Evolutionary conservation across 2,329 filamentous ascomycete species (phyloP).

Genomic region (Aspergillus quadrilineatus): DNA sequence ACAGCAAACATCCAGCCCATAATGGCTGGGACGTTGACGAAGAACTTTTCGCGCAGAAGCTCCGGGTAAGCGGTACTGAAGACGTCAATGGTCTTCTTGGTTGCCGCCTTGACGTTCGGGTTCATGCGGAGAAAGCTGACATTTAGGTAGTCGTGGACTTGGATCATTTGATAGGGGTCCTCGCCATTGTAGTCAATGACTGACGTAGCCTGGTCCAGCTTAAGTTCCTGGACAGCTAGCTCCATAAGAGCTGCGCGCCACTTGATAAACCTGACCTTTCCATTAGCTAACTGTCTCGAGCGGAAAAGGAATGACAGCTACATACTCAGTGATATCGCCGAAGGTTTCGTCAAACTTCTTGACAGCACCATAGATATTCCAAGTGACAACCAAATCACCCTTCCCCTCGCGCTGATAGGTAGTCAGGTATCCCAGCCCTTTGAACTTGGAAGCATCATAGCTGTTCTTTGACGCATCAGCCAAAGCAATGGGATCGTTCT

Average conservation of each 20-base stretch:
- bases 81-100: slow-evolving; percentile 75
- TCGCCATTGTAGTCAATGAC: slow-evolving; percentile 61
- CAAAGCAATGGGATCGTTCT: slow-evolving; percentile 68
- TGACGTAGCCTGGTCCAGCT: slow-evolving; percentile 67
- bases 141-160: slow-evolving; percentile 89
- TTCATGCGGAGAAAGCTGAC: slow-evolving; percentile 85
- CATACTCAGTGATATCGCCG: slow-evolving; percentile 75
- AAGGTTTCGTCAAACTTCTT: slow-evolving; percentile 81
- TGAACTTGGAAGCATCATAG: slow-evolving; percentile 70
- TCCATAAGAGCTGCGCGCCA: slow-evolving; percentile 95
- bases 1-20: slow-evolving; percentile 84
- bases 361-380: slow-evolving; percentile 89
- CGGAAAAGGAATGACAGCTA: slow-evolving; percentile 17
- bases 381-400: slow-evolving; percentile 67
- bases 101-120: slow-evolving; percentile 70
- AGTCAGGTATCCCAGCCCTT: slow-evolving; percentile 76
- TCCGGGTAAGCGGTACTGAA: slow-evolving; percentile 86
- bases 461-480: slow-evolving; percentile 53
- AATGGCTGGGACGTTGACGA: slow-evolving; percentile 85
- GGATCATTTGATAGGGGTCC: slow-evolving; percentile 86
- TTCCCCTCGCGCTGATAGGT: slow-evolving; percentile 58
- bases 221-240: slow-evolving; percentile 71
- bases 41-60: slow-evolving; percentile 87
- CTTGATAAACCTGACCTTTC: slow-evolving; percentile 67
- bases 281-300: background rate